These are phyloP conservation scores for Hanseniaspora hatyaiensis DNA, from an alignment of 805 yeast genomes.

Conservation along the genomic window DNA sequence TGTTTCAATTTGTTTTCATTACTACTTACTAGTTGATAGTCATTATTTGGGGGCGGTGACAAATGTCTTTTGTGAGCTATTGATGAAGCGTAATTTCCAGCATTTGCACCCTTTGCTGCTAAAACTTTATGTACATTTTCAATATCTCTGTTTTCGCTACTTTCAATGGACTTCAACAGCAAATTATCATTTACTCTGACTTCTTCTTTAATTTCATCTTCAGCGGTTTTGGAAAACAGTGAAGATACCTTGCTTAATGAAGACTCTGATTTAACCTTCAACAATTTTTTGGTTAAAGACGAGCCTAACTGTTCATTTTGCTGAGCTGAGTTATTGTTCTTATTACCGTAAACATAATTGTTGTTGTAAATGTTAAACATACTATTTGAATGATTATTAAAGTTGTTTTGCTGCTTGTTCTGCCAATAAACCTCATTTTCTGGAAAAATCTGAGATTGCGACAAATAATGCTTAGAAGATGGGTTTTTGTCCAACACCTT, in stretches of 20 bases:
- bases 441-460: slow-evolving; percentile 15
- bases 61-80: slow-evolving; percentile 16
- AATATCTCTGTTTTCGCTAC: neutral
- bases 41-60: neutral
- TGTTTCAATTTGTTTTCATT: neutral
- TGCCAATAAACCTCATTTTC: slow-evolving; percentile 14
- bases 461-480: slow-evolving; percentile 7
- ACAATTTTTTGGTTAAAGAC: neutral
- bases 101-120: neutral
- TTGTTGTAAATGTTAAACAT: neutral
- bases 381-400: neutral
- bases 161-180: too few species aligned
- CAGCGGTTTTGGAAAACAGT: too few species aligned
- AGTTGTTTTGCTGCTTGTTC: neutral
- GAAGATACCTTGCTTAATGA: too few species aligned
- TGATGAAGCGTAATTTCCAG: neutral
- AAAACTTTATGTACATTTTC: too few species aligned
- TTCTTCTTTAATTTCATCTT: too few species aligned
- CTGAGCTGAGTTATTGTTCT: neutral
- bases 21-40: neutral
- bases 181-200: too few species aligned
- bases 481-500: neutral
- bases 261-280: slow-evolving; percentile 8
- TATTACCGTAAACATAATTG: neutral
- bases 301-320: neutral